Base-by-base conservation (phyloP, 1,139 yeast genomes). In the Suhomyces chickasaworum region DNA sequence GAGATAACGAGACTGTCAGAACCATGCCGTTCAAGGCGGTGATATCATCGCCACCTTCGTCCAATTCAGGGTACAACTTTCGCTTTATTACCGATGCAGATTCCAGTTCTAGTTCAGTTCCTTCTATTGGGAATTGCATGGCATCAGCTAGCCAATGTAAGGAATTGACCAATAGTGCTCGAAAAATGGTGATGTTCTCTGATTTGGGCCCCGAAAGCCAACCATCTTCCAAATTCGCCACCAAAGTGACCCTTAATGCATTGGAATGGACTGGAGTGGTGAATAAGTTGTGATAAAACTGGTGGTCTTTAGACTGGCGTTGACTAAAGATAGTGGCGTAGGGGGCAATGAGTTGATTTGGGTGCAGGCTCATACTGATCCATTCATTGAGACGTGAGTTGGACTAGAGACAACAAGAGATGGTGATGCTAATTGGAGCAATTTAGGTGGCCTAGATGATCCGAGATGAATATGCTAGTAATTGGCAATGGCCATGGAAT, bases 321-420 rank as follows among this genome's bases (percentile, higher is more conserved):
- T 51, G 48, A 43, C 59, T 53, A 51, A 69, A 69, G 38, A 69
- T 52, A 30, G 61, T 59, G 12, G 61, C 42, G 51, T 69, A 69
- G 35, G 63, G 51, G 20, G 50, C 46, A 18, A 58, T 52, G 20
- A 63, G 47, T 33, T 52, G 53, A 37, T 15, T 43, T 16, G 12
- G 42, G 35, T 15, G 22, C 10, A 18, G 17, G 30, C 37, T 33
- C 41, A 38, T 40, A 30, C 12, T 22, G 10, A 3, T 18, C 10
- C 12, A 10, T 16, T 22, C 32, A 37, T 36, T 16, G 39, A 36
- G 22, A 17, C 31, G 16, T 3, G 16, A 10, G 31, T 6, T 29
- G 15, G 16, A n/a, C 8, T 29, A 29, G 16, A n/a, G 6, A n/a
- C 10, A 23, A 23, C 10, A 6, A 13, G 16, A 7, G n/a, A n/a